Evolutionary conservation across 106 monocot genomes (phyloP).

Genomic region (Allium cepa): DNA sequence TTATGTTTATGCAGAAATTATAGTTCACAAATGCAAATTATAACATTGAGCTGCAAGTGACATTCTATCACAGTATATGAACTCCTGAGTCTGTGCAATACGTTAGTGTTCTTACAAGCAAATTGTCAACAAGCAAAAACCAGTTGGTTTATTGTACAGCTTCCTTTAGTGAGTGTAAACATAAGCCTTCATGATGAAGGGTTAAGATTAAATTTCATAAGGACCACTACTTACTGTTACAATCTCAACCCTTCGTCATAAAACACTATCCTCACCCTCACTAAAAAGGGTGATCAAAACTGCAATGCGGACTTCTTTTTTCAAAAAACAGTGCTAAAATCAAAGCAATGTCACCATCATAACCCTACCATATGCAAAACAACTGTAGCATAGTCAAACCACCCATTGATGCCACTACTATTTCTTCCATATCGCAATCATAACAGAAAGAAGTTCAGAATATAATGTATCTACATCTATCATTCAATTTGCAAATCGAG

Average conservation of each 20-base stretch:
- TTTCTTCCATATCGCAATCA: not conserved
- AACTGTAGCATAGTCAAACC: constrained; percentile 6
- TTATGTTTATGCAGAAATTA: too few species aligned
- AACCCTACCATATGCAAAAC: not conserved
- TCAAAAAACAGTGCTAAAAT: not conserved
- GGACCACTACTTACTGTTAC: not conserved
- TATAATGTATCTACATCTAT: too few species aligned
- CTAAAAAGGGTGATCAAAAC: not conserved
- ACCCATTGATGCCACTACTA: not conserved
- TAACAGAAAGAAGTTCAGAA: not conserved
- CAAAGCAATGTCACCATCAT: not conserved
- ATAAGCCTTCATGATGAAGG: not conserved
- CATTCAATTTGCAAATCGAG: too few species aligned
- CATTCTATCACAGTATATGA: too few species aligned
- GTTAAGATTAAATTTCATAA: not conserved
- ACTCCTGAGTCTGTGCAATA: too few species aligned
- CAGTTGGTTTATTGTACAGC: too few species aligned
- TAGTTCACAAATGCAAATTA: too few species aligned
- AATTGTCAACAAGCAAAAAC: too few species aligned
- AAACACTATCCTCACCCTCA: not conserved
- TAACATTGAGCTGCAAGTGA: too few species aligned
- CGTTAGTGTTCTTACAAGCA: too few species aligned
- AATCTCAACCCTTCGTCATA: not conserved
- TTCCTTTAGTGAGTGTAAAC: not conserved
- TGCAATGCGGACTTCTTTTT: not conserved